These are phyloP conservation scores for Fusarium musae DNA, from an alignment of 2,329 filamentous ascomycete species.

Conservation along the genomic window DNA sequence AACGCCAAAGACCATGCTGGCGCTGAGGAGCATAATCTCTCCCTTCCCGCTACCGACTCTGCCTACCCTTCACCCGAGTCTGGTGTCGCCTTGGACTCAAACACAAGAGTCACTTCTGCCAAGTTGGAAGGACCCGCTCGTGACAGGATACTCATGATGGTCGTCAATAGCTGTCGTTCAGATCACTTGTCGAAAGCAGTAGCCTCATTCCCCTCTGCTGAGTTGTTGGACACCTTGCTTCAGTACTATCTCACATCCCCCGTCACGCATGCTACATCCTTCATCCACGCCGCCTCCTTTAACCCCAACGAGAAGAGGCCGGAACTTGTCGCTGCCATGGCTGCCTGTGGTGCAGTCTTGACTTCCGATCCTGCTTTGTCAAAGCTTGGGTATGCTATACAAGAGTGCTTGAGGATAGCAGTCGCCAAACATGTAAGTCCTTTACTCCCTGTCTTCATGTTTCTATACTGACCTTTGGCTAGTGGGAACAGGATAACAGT, in stretches of 20 bases:
- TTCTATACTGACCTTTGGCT: fast-evolving
- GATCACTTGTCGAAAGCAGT: constrained; percentile 44
- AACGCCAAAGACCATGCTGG: constrained; percentile 46
- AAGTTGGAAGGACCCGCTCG: constrained; percentile 35
- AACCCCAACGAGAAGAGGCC: constrained; percentile 50
- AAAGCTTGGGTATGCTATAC: constrained; percentile 54
- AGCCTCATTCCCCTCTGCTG: constrained; percentile 53
- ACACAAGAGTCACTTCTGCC: constrained; percentile 35
- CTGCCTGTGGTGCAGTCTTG: constrained; percentile 51
- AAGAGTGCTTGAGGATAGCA: constrained; percentile 49
- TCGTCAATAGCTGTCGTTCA: constrained; percentile 44
- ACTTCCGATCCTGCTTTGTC: constrained; percentile 51
- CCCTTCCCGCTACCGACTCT: constrained; percentile 36
- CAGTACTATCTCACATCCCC: constrained; percentile 51
- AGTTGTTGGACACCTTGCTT: constrained; percentile 52
- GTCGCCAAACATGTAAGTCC: constrained; percentile 30
- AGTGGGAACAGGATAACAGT: constrained; percentile 50
- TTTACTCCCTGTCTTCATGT: background rate
- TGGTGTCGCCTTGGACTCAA: constrained; percentile 24
- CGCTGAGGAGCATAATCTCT: constrained; percentile 48
- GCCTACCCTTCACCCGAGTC: constrained; percentile 42
- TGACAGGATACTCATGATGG: constrained; percentile 46
- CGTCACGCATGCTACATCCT: constrained; percentile 44
- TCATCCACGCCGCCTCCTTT: constrained; percentile 53
- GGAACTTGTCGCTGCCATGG: constrained; percentile 51